Evolutionary conservation across 1,139 yeast genomes (phyloP).

Genomic region (Magnusiomyces fungicola): DNA sequence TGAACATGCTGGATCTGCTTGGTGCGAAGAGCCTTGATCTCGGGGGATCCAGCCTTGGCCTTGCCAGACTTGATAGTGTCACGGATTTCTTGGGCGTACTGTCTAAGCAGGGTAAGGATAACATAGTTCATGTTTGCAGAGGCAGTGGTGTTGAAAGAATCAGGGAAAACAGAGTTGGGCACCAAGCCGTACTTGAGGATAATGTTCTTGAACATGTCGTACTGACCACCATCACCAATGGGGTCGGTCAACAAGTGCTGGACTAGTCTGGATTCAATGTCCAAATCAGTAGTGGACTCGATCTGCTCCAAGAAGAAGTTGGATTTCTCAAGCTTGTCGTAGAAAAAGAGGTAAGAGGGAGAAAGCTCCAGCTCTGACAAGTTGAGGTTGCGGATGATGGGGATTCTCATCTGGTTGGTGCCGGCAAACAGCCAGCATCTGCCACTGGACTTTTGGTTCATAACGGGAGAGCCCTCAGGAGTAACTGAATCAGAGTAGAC

Average conservation of each 20-base stretch:
- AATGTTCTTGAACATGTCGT: slow-evolving; percentile 70
- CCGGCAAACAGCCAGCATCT: slow-evolving; percentile 88
- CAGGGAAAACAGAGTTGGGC: slow-evolving; percentile 67
- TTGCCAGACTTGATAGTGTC: slow-evolving; percentile 32
- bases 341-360: slow-evolving; percentile 64
- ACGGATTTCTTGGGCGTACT: slow-evolving; percentile 64
- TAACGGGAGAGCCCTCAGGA: slow-evolving; percentile 60
- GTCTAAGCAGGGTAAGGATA: slow-evolving; percentile 61
- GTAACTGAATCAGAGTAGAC: slow-evolving; percentile 56
- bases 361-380: slow-evolving; percentile 57
- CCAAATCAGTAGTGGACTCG: slow-evolving; percentile 53
- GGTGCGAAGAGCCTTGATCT: slow-evolving; percentile 36
- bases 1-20: slow-evolving; percentile 54
- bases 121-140: slow-evolving; percentile 53
- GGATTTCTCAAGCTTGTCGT: slow-evolving; percentile 68
- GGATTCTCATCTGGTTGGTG: slow-evolving; percentile 59
- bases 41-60: slow-evolving; percentile 29
- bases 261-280: slow-evolving; percentile 59
- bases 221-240: slow-evolving; percentile 77
- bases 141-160: slow-evolving; percentile 55
- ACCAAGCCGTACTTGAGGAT: slow-evolving; percentile 72
- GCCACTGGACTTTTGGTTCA: slow-evolving; percentile 68
- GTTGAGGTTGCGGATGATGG: slow-evolving; percentile 54
- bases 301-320: slow-evolving; percentile 72
- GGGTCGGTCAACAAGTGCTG: slow-evolving; percentile 58